Evolutionary conservation across 139 green algal species (phyloP), one percentile per base, ranked within the genome.

Genomic region (Micromonas pusilla): DNA sequence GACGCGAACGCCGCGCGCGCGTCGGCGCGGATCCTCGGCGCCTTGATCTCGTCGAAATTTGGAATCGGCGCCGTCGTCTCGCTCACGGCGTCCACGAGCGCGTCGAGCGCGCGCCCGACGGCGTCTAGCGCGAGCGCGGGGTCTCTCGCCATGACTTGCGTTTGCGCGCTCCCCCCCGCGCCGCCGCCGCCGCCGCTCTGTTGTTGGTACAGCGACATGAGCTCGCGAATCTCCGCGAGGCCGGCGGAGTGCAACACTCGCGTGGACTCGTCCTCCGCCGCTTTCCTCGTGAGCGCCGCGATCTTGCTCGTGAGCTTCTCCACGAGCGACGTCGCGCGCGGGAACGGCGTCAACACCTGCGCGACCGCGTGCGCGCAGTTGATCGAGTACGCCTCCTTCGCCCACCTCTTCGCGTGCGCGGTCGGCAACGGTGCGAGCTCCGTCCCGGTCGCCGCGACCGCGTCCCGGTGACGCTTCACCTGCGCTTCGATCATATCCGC

Each of bases 361-460:
- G 78, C 66, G 28, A 90, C 77, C 0, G 83, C 82, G 25, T 82
- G 54, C 23, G 93, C 62, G 85, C 89, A 94, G 85, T 96, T 96
- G 72, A 94, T 80, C 0, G 92, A 33, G 84, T 89, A 95, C 4
- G 71, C 52, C 30, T 66, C 52, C 52, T 33, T 54, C 2, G 52
- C 52, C 71, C 52, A 65, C 26, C 23, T 53, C 31, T 5, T 5
- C 30, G 21, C 28, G 23, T 30, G 13, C 66, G 66, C 30, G 66
- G 66, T 5, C 66, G 66, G 26, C 9, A 70, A 5, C 63, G 45
- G 9, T 16, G 9, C 45, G 45, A 5, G 16, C 66, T 39, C 66
- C 20, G 19, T 52, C 34, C 20, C 32, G 16, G 67, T 54, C 67
- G 34, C 28, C 5, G 67, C 34, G 33, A 13, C 67, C 34, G 33